These are phyloP conservation scores for Ligustrum vulgare DNA, from an alignment of 257 asterid species.

Conservation along the genomic window DNA sequence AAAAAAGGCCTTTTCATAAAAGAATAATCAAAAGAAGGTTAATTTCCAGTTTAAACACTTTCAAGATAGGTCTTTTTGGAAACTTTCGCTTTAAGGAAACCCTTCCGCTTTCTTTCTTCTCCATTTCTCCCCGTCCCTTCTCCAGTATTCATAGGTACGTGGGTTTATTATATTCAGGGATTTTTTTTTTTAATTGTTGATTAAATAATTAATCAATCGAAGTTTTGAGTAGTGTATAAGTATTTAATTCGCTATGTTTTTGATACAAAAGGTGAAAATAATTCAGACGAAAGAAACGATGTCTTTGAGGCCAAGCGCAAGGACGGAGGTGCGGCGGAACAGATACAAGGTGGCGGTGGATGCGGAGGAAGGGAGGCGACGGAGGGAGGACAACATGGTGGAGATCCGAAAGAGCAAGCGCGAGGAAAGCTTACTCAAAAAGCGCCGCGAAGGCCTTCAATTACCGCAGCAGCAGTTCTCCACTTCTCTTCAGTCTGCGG, in stretches of 20 bases:
- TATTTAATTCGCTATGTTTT: neutral
- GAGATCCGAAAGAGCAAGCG: slow-evolving; percentile 96
- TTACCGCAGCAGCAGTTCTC: slow-evolving; percentile 48
- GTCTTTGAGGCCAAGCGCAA: slow-evolving; percentile 89
- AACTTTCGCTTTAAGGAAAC: slow-evolving; percentile 7
- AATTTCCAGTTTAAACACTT: neutral
- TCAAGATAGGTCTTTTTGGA: neutral
- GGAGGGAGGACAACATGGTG: slow-evolving; percentile 95
- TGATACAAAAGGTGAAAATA: neutral
- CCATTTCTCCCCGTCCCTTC: slow-evolving; percentile 1
- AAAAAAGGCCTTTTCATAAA: neutral
- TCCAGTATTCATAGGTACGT: slow-evolving; percentile 7
- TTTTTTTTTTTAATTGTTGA: neutral
- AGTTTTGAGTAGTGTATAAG: neutral
- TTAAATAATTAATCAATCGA: neutral
- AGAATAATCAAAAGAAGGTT: neutral
- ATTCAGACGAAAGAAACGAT: slow-evolving; percentile 36
- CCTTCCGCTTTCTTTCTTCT: slow-evolving; percentile 20
- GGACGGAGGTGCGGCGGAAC: slow-evolving; percentile 82
- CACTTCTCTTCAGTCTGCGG: slow-evolving; percentile 43
- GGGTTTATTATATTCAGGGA: neutral
- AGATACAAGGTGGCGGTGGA: slow-evolving; percentile 96
- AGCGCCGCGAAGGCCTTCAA: slow-evolving; percentile 86
- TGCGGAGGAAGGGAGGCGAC: slow-evolving; percentile 89
- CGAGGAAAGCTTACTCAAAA: slow-evolving; percentile 81